These are phyloP conservation scores for Aspergillus sp. DNA, from an alignment of 2,329 filamentous ascomycete genomes.

Conservation along the genomic window DNA sequence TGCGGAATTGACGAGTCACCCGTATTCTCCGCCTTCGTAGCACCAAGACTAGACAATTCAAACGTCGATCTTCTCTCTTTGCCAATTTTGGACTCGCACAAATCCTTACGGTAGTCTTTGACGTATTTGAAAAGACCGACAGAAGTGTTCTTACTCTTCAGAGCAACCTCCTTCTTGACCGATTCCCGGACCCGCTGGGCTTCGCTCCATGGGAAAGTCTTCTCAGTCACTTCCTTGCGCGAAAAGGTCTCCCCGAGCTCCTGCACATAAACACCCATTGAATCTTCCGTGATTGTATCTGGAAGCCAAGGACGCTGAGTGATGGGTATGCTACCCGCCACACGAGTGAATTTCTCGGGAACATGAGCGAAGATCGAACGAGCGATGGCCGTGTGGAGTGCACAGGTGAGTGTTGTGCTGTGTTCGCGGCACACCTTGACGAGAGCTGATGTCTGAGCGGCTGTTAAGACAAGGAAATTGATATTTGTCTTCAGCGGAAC, in stretches of 20 bases:
- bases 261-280: slow-evolving; percentile 40
- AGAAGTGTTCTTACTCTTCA: slow-evolving; percentile 33
- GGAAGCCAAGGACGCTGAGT: slow-evolving; percentile 41
- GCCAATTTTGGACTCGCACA: slow-evolving; percentile 40
- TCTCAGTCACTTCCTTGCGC: slow-evolving; percentile 18
- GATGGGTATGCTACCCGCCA: slow-evolving; percentile 37
- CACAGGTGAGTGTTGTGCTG: slow-evolving; percentile 42
- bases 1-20: slow-evolving; percentile 18
- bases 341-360: slow-evolving; percentile 26
- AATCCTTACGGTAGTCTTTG: slow-evolving; percentile 35
- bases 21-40: slow-evolving; percentile 22
- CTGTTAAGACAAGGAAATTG: slow-evolving; percentile 34
- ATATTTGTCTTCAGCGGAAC: slow-evolving; percentile 26
- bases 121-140: slow-evolving; percentile 44
- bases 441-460: slow-evolving; percentile 28
- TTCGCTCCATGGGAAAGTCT: slow-evolving; percentile 35
- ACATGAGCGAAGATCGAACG: slow-evolving; percentile 37
- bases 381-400: slow-evolving; percentile 41
- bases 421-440: slow-evolving; percentile 36
- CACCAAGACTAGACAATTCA: slow-evolving; percentile 50
- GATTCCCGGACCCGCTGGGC: slow-evolving; percentile 30
- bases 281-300: slow-evolving; percentile 33
- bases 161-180: slow-evolving; percentile 26
- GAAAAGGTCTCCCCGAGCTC: slow-evolving; percentile 32
- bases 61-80: slow-evolving; percentile 38